Conservation (phyloP, 1,284 basidiomycete species). For the Fomitopsis palustris region DNA sequence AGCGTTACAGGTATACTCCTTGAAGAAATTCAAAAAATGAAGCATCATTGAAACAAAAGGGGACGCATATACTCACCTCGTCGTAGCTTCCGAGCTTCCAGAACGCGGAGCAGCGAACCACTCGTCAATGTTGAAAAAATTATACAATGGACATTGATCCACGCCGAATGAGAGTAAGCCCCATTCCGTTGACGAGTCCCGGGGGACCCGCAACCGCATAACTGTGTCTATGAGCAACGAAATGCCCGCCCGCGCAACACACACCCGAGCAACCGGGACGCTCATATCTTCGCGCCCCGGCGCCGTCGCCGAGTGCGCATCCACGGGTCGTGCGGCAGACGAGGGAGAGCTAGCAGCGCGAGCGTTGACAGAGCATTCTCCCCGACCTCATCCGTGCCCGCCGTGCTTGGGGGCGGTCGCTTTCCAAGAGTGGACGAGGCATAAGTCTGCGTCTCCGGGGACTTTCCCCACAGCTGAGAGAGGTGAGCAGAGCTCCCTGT, state of each 20-base stretch:
- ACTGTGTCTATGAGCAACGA: slow-evolving; percentile 85
- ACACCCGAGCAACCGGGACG: slow-evolving; percentile 42
- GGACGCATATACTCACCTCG: slow-evolving; percentile 32
- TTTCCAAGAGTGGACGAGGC: slow-evolving; percentile 58
- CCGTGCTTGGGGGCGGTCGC: slow-evolving; percentile 57
- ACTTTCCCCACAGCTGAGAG: slow-evolving; percentile 82
- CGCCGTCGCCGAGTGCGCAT: slow-evolving; percentile 37
- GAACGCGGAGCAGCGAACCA: slow-evolving; percentile 40
- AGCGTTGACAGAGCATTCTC: slow-evolving; percentile 32
- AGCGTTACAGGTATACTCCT: slow-evolving; percentile 61
- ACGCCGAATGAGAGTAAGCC: slow-evolving; percentile 80
- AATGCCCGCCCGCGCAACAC: slow-evolving; percentile 35
- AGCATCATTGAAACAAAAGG: slow-evolving; percentile 21
- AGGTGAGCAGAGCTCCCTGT: slow-evolving; percentile 50
- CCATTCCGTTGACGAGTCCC: slow-evolving; percentile 73
- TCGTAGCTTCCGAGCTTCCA: neutral
- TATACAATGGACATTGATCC: slow-evolving; percentile 31
- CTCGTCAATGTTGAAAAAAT: slow-evolving; percentile 47
- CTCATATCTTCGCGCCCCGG: slow-evolving; percentile 75
- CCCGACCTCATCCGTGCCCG: slow-evolving; percentile 43
- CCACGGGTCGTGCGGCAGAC: slow-evolving; percentile 46
- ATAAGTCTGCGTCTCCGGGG: slow-evolving; percentile 78
- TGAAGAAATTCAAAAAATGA: slow-evolving; percentile 80
- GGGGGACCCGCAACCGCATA: slow-evolving; percentile 66
- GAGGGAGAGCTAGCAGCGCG: slow-evolving; percentile 41